Percentiles rank a stretch among this genome's conserved stretches.
phyloP scores from a whole-genome alignment of 805 yeast genomes.

The Teunomyces tritomae region DNA sequence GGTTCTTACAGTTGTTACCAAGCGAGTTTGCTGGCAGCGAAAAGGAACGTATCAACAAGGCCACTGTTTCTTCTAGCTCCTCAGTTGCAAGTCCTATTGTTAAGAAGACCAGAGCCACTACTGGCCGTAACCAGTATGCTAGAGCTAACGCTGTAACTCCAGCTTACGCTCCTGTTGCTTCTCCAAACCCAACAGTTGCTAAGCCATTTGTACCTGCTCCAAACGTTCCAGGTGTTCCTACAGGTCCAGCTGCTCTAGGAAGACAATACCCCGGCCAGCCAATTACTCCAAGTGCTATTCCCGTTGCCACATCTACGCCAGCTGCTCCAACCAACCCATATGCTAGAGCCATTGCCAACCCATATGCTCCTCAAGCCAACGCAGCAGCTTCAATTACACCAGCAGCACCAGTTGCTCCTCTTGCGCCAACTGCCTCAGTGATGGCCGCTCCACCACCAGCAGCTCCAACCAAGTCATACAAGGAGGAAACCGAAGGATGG shows the following conservation, averaged over 20 bases:
- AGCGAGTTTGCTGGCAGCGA: conserved; percentile 68
- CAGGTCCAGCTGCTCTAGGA: conserved; percentile 11
- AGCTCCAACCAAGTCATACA: conserved; percentile 25
- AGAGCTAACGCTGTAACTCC: conserved; percentile 2
- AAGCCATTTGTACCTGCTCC: conserved; percentile 20
- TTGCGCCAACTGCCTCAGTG: conserved; percentile 8
- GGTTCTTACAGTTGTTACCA: conserved; percentile 69
- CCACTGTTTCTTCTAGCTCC: conserved; percentile 42
- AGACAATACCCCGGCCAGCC: conserved; percentile 3
- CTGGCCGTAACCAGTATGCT: conserved; percentile 2
- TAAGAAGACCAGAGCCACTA: not conserved
- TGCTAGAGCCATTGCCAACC: conserved; percentile 25
- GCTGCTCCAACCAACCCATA: conserved; percentile 25
- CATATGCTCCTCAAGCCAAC: conserved; percentile 21
- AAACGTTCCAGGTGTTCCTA: conserved; percentile 30
- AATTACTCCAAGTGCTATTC: conserved; percentile 1
- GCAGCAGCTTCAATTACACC: conserved; percentile 21
- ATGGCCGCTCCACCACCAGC: conserved; percentile 25
- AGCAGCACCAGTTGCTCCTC: conserved; percentile 10
- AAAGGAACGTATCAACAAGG: conserved; percentile 74
- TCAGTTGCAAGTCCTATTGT: conserved; percentile 17
- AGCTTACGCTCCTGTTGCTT: conserved; percentile 3
- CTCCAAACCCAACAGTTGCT: conserved; percentile 15
- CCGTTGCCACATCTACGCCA: not conserved
- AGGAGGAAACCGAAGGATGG: conserved; percentile 64